Evolutionary conservation across 2,329 filamentous ascomycete species (phyloP).

Genomic region (Claviceps arundinis): DNA sequence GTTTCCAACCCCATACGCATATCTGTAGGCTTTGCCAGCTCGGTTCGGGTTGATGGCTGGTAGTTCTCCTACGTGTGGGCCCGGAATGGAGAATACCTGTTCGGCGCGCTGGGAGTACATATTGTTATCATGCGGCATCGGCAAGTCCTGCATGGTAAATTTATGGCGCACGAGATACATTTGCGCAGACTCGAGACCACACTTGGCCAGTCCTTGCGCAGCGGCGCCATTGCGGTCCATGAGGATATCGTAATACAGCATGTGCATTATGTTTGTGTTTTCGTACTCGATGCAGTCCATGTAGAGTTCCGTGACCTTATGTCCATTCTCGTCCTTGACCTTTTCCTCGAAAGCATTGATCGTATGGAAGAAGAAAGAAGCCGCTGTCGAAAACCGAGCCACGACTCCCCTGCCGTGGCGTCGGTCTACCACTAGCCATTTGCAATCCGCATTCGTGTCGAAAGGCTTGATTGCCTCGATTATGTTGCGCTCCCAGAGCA

Average conservation of each 20-base stretch:
- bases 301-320: conserved; percentile 34
- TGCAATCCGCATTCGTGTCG: conserved; percentile 39
- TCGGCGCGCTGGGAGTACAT: conserved; percentile 13
- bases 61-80: conserved; percentile 46
- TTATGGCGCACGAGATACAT: conserved; percentile 29
- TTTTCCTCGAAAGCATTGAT: conserved; percentile 63
- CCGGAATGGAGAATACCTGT: conserved; percentile 32
- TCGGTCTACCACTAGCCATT: conserved; percentile 67
- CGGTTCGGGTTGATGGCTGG: conserved; percentile 51
- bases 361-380: conserved; percentile 69
- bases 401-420: conserved; percentile 48
- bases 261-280: conserved; percentile 49
- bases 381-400: conserved; percentile 50
- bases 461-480: conserved; percentile 55
- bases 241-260: conserved; percentile 58
- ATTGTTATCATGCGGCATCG: conserved; percentile 3
- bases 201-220: conserved; percentile 28
- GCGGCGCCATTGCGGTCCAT: conserved; percentile 36
- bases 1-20: conserved; percentile 43
- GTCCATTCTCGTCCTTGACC: conserved; percentile 20
- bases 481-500: conserved; percentile 54
- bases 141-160: conserved; percentile 21
- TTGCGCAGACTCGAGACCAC: conserved; percentile 22
- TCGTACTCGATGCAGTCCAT: conserved; percentile 54
- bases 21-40: conserved; percentile 40